A percentile compares a stretch with the other conserved stretches of the same genome.
Conservation (phyloP, 225 moss, liverwort and hornwort genomes). For the Pseudisothecium myosuroides region DNA sequence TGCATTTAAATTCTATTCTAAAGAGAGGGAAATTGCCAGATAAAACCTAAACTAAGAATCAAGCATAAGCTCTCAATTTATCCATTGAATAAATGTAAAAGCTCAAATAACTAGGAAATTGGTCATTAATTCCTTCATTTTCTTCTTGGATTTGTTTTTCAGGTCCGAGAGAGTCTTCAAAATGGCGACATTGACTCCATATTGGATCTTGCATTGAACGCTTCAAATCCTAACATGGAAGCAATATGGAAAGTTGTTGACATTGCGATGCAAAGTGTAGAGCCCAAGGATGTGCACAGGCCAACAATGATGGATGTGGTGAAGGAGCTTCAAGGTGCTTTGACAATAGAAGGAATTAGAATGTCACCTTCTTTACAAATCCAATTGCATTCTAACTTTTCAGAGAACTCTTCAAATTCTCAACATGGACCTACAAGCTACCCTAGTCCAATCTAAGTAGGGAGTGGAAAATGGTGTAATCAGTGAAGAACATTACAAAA, state of each 20-base stretch:
- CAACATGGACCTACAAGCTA: not conserved
- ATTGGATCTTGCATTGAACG: not conserved
- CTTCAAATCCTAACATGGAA: not conserved
- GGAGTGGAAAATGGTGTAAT: too few relatives aligned
- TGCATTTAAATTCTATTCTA: not conserved
- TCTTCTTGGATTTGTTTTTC: not conserved
- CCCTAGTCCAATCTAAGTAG: not conserved
- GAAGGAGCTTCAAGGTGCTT: not conserved
- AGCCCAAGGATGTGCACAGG: not conserved
- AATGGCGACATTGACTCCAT: not conserved
- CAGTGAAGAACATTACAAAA: fast-evolving
- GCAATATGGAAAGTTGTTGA: not conserved
- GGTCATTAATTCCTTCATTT: not conserved
- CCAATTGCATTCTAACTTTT: not conserved
- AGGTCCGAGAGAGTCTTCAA: not conserved
- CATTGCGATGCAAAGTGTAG: not conserved
- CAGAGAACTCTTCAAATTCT: not conserved
- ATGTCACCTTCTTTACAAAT: not conserved
- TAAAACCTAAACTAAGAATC: not conserved
- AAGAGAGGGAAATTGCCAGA: too few relatives aligned
- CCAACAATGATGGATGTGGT: not conserved
- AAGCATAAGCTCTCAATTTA: too few relatives aligned
- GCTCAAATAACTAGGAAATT: too few relatives aligned
- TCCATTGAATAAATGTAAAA: not conserved
- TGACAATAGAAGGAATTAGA: not conserved